Conservation (phyloP, 768 basidiomycete species). For the Pluteus cervinus region DNA sequence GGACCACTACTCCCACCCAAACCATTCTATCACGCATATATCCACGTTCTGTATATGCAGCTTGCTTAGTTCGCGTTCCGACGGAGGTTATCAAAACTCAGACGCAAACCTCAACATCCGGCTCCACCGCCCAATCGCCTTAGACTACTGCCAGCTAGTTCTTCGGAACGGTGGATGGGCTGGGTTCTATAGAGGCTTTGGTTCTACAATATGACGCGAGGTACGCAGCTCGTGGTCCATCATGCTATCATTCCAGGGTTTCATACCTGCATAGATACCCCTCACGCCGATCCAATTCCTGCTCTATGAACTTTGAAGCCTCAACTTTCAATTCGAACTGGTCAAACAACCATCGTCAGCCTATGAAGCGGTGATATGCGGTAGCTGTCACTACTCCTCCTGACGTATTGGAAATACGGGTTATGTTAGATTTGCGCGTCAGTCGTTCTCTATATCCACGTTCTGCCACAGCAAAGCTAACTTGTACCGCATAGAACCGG, state of each 20-base stretch:
- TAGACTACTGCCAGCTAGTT: constrained; percentile 51
- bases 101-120: constrained; percentile 80
- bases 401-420: constrained; percentile 93
- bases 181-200: constrained; percentile 89
- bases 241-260: constrained; percentile 22
- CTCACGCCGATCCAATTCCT: constrained; percentile 97
- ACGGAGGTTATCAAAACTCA: constrained; percentile 96
- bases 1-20: too few species aligned
- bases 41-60: too few species aligned
- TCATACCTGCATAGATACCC: constrained; percentile 69
- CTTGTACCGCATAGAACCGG: constrained; percentile 36
- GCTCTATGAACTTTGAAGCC: constrained; percentile 85
- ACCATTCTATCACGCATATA: too few species aligned
- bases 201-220: constrained; percentile 61
- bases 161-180: constrained; percentile 55
- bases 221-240: constrained; percentile 23
- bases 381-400: constrained; percentile 86
- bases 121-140: constrained; percentile 48
- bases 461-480: neutral
- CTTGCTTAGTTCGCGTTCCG: constrained; percentile 90
- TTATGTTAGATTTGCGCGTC: constrained; percentile 91
- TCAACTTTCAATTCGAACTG: constrained; percentile 46
- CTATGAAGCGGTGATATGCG: constrained; percentile 81
- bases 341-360: constrained; percentile 50
- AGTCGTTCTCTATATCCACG: constrained; percentile 14